Evolutionary conservation across 164 flowering plant genomes (phyloP).

Genomic region (Paratinospora sagittata): DNA sequence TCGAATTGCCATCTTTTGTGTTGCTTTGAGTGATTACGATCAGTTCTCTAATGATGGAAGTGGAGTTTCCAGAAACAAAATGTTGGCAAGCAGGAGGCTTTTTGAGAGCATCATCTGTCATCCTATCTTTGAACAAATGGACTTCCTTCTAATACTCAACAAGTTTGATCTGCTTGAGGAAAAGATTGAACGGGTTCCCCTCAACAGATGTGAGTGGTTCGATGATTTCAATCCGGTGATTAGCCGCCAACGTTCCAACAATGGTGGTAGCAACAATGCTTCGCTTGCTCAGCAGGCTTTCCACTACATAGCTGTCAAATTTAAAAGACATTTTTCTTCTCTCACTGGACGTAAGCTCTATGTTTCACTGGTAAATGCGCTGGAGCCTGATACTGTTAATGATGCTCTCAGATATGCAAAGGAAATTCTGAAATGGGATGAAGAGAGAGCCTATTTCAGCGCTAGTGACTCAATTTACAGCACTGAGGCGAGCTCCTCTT

Average conservation of each 20-base stretch:
- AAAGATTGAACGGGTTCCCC: conserved; percentile 56
- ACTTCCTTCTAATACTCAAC: conserved; percentile 75
- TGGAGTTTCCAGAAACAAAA: conserved; percentile 58
- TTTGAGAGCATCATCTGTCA: conserved; percentile 82
- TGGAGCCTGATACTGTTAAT: conserved; percentile 68
- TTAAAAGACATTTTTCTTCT: conserved; percentile 66
- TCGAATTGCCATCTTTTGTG: conserved; percentile 74
- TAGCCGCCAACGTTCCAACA: conserved; percentile 37
- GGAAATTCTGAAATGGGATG: conserved; percentile 91
- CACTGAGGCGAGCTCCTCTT: conserved; percentile 65
- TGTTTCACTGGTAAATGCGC: conserved; percentile 56
- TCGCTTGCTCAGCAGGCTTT: conserved; percentile 62
- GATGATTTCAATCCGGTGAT: conserved; percentile 70
- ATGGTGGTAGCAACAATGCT: conserved; percentile 23
- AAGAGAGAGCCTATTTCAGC: conserved; percentile 55
- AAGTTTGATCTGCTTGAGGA: conserved; percentile 75
- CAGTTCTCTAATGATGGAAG: conserved; percentile 42
- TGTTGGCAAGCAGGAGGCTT: conserved; percentile 55
- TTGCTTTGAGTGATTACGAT: conserved; percentile 72
- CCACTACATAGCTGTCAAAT: conserved; percentile 80
- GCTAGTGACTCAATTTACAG: conserved; percentile 64
- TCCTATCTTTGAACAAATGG: conserved; percentile 72
- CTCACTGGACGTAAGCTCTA: conserved; percentile 73
- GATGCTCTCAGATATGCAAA: conserved; percentile 61
- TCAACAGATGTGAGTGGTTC: conserved; percentile 78